Conservation (phyloP, 352 stramenopile genomes). For the Pythium coloratum region DNA sequence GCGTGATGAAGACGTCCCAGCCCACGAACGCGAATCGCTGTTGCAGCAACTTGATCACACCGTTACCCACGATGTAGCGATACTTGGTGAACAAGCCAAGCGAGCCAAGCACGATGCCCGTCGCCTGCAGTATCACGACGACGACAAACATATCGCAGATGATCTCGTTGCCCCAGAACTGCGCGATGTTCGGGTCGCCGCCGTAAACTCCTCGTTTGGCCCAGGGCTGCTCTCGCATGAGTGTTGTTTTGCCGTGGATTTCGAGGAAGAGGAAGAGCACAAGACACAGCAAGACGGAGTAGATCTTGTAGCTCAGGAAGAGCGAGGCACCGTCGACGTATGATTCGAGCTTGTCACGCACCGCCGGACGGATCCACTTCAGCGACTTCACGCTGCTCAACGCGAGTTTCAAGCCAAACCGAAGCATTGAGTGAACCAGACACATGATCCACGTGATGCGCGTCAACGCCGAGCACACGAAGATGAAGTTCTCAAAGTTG, state of each 20-base stretch:
- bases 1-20: slow-evolving; percentile 40
- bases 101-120: slow-evolving; percentile 20
- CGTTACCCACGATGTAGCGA: slow-evolving; percentile 31
- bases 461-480: slow-evolving; percentile 14
- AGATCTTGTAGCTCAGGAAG: slow-evolving; percentile 37
- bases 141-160: slow-evolving; percentile 47
- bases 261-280: slow-evolving; percentile 29
- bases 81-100: slow-evolving; percentile 33
- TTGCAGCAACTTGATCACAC: slow-evolving; percentile 35
- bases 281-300: slow-evolving; percentile 34
- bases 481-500: slow-evolving; percentile 23
- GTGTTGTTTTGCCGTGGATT: slow-evolving; percentile 27
- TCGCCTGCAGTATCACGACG: slow-evolving; percentile 22
- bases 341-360: not conserved
- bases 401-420: not conserved
- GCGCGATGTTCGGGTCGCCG: slow-evolving; percentile 31
- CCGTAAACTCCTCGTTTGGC: slow-evolving; percentile 32
- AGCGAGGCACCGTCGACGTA: slow-evolving; percentile 30
- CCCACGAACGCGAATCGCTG: slow-evolving; percentile 42
- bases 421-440: slow-evolving; percentile 14
- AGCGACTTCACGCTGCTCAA: slow-evolving; percentile 4
- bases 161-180: slow-evolving; percentile 49
- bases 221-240: slow-evolving; percentile 27
- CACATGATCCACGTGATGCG: slow-evolving; percentile 23
- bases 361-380: not conserved